phyloP scores from a whole-genome alignment of 768 basidiomycete species.

The Lentinus tigrinus region DNA sequence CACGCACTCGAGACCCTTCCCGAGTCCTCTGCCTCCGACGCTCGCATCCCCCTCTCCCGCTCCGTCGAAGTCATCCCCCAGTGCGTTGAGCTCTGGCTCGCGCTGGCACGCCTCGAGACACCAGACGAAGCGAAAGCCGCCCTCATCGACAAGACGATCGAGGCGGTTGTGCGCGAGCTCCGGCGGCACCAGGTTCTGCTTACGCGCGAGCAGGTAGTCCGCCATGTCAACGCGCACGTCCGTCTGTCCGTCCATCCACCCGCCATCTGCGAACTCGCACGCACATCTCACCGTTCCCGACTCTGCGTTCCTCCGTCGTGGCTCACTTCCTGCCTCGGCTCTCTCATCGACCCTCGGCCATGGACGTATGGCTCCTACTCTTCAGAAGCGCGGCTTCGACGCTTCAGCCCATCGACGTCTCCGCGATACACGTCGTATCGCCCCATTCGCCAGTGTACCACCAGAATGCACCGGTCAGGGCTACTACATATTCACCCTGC shows the following conservation, averaged over 20 bases:
- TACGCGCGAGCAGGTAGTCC: conserved; percentile 82
- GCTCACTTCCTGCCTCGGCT: conserved; percentile 14
- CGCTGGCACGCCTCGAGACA: conserved; percentile 91
- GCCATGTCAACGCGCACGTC: conserved; percentile 7
- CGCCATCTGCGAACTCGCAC: conserved; percentile 7
- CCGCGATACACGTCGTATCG: conserved; percentile 1
- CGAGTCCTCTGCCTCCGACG: conserved; percentile 85
- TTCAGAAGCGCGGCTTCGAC: conserved; percentile 20
- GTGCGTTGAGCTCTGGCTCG: conserved; percentile 97
- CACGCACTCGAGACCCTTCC: conserved; percentile 97
- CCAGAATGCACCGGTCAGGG: neutral
- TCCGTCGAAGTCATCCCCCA: conserved; percentile 97
- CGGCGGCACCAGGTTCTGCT: conserved; percentile 83
- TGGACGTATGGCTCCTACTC: conserved; percentile 2
- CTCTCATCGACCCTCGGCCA: conserved; percentile 3
- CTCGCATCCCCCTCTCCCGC: conserved; percentile 86
- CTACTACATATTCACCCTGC: too few species aligned
- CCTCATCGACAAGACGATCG: conserved; percentile 85
- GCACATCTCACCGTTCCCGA: conserved; percentile 18
- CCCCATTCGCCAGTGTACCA: conserved; percentile 7
- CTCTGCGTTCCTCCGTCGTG: conserved; percentile 14
- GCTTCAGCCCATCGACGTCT: conserved; percentile 17
- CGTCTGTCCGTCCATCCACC: conserved; percentile 11
- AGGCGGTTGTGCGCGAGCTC: conserved; percentile 75
- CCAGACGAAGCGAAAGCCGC: conserved; percentile 85